Evolutionary conservation across 2,329 filamentous ascomycete species (phyloP).

Genomic region (Pseudogymnoascus destructans): DNA sequence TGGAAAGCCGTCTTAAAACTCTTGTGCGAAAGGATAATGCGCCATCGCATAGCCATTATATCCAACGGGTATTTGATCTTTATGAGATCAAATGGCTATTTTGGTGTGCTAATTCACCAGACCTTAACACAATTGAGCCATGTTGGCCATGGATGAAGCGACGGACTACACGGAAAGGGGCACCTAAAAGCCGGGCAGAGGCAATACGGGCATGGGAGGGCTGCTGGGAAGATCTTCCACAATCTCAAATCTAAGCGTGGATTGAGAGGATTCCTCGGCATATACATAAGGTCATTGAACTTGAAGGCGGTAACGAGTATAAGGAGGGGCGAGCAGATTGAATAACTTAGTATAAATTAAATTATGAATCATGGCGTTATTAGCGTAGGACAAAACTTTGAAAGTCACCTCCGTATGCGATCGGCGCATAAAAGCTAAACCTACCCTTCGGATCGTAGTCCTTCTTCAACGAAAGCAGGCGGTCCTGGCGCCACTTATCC

Average conservation of each 20-base stretch:
- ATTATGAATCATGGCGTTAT: neutral
- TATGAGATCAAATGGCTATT: neutral
- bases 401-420: slow-evolving; percentile 15
- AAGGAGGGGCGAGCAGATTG: neutral
- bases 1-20: neutral
- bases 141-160: neutral
- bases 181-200: neutral
- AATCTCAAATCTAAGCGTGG: neutral
- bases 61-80: neutral
- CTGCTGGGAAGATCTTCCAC: neutral
- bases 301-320: neutral
- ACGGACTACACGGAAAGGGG: neutral
- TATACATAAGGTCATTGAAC: neutral
- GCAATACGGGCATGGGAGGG: neutral
- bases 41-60: neutral
- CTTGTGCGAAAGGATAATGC: neutral
- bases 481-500: slow-evolving; percentile 36
- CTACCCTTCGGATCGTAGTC: slow-evolving; percentile 35
- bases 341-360: neutral
- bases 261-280: neutral
- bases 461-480: slow-evolving; percentile 33
- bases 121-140: neutral
- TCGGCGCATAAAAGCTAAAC: slow-evolving; percentile 35
- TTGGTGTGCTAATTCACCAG: neutral
- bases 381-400: neutral